Evolutionary conservation across 1,284 basidiomycete species (phyloP).

Genomic region (Cutaneotrichosporon curvatum): DNA sequence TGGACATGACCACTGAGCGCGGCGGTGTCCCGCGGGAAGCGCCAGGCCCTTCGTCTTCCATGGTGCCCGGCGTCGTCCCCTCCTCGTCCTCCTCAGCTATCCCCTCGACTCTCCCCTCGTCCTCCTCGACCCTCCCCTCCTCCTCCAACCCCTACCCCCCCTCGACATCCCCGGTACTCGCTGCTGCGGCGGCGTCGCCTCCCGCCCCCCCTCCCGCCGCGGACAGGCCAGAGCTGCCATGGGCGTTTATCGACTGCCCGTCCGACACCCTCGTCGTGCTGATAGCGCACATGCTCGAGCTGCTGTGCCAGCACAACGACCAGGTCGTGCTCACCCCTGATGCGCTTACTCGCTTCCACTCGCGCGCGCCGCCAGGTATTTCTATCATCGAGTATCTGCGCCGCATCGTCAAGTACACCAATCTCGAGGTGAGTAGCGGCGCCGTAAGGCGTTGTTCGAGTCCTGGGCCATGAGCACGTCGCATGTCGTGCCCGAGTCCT

Average conservation of each 20-base stretch:
- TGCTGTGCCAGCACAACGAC: constrained; percentile 87
- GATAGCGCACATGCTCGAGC: constrained; percentile 89
- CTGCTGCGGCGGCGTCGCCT: not conserved
- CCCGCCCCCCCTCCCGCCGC: not conserved
- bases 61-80: too few relatives aligned
- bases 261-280: constrained; percentile 75
- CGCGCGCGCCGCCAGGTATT: constrained; percentile 76
- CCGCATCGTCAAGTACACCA: constrained; percentile 84
- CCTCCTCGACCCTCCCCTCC: not conserved
- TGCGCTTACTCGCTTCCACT: constrained; percentile 81
- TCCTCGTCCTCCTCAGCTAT: too few relatives aligned
- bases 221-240: constrained; percentile 32
- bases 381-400: constrained; percentile 79
- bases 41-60: too few relatives aligned
- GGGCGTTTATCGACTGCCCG: constrained; percentile 56
- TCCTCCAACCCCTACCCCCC: not conserved
- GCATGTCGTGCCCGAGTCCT: not conserved
- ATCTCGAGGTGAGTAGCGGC: constrained; percentile 64
- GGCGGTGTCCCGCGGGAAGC: too few relatives aligned
- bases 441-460: too few relatives aligned
- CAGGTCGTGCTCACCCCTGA: constrained; percentile 54
- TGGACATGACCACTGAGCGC: too few relatives aligned
- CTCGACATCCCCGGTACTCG: not conserved
- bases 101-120: too few relatives aligned
- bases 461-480: constrained; percentile 5